These are phyloP conservation scores for Penicillium hesseltinei DNA, from an alignment of 2,329 filamentous ascomycete species.

Conservation along the genomic window DNA sequence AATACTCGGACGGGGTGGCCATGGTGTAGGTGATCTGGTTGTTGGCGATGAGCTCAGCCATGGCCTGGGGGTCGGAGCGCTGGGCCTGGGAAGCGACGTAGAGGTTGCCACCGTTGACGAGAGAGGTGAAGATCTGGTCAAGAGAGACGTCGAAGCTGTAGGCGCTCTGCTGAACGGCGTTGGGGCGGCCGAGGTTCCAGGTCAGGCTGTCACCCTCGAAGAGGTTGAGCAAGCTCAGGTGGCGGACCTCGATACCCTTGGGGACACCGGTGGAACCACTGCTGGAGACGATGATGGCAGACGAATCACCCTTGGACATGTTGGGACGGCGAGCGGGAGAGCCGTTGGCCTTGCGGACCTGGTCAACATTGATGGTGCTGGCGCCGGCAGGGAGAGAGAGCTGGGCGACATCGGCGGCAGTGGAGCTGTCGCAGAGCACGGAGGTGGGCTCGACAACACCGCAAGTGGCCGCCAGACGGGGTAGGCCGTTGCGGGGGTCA, in stretches of 20 bases:
- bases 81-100: neutral
- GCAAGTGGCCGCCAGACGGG: neutral
- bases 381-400: neutral
- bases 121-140: neutral
- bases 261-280: neutral
- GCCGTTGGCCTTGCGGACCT: neutral
- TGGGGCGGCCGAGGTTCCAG: neutral
- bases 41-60: neutral
- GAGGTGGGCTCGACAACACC: neutral
- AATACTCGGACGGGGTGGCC: neutral
- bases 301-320: neutral
- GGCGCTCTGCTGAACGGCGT: neutral
- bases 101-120: neutral
- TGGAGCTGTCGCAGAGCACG: neutral
- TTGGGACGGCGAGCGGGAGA: neutral
- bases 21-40: neutral
- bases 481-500: neutral
- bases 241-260: neutral
- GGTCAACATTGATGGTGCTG: neutral
- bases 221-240: neutral
- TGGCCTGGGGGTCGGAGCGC: neutral
- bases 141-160: neutral
- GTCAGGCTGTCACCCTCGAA: neutral
- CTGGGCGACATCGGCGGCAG: neutral
- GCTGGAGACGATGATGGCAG: neutral